Percentiles rank a stretch among this genome's conserved stretches.
Conservation (phyloP, 2,329 filamentous ascomycete genomes). For the Botrytis paeoniae region DNA sequence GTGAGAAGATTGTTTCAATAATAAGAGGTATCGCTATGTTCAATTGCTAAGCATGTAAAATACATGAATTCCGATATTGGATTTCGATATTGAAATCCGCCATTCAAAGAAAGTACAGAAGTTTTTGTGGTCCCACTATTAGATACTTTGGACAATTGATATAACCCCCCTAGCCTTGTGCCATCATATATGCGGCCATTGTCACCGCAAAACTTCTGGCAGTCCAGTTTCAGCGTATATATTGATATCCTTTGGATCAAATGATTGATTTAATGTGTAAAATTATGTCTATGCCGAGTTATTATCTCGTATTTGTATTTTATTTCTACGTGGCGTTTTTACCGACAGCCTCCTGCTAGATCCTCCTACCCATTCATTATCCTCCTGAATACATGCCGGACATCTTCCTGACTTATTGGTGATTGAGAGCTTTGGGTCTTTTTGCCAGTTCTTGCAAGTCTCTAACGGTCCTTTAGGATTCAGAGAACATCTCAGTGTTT, state of each 20-base stretch:
- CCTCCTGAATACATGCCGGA: background rate
- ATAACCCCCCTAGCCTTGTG: background rate
- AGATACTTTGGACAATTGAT: background rate
- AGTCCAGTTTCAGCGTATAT: background rate
- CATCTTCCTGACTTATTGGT: background rate
- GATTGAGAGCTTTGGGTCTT: constrained; percentile 1
- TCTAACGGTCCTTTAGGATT: constrained; percentile 1
- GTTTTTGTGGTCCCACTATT: background rate
- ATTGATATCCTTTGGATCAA: background rate
- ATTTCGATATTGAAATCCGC: background rate
- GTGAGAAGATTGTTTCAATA: background rate
- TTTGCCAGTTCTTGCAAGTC: constrained; percentile 5
- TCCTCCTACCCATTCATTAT: constrained; percentile 1
- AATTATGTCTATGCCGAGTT: background rate
- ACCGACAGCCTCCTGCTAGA: constrained; percentile 9
- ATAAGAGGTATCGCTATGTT: background rate
- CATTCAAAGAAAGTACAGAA: background rate
- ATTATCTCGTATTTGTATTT: background rate
- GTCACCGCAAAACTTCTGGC: background rate
- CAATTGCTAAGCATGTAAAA: background rate
- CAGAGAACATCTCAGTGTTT: constrained; percentile 3
- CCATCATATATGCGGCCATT: background rate
- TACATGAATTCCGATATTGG: background rate
- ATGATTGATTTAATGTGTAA: background rate
- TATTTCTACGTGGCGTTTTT: background rate